Evolutionary conservation across 768 basidiomycete species (phyloP), one percentile per base, ranked within the genome.

Genomic region (Kwoniella mangroviensis): DNA sequence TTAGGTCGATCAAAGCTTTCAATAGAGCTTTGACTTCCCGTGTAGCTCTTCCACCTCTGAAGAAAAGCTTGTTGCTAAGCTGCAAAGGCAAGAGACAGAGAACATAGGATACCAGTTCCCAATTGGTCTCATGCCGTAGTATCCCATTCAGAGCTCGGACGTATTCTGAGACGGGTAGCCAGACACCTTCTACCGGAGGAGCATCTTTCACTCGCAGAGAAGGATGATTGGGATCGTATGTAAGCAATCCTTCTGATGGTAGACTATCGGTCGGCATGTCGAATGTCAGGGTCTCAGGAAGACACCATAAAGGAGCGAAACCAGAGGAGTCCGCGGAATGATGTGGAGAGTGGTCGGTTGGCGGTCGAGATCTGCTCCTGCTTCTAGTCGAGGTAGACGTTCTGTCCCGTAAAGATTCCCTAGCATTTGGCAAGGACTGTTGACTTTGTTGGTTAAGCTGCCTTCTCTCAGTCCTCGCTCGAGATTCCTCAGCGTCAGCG

Each of bases 21-120:
- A 93, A 84, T 42, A 98, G 83, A 58, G 84, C 86, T 5, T 88
- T 85, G 22, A 95, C 87, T 11, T 88, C 87, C 15, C 79, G 83
- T n/a, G 89, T 86, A 34, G 91, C 89, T 61, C 89, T 88, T 0
- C 92, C 92, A 1, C 97, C 97, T 79, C 95, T 97, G 82, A 97
- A 95, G 63, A 98, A 86, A 77, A 98, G 94, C 82, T 98, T 98
- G 87, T 98, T 98, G 67, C 92, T 86, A 11, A 98, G 87, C 79
- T 98, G 94, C 10, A 89, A 86, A 1, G 97, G 95, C 0, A 99
- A 86, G 84, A 96, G 92, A 78, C 92, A 93, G 4, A 99, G 86
- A 4, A 94, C 86, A 77, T 97, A 98, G 2, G 94, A 93, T 12
- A 97, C 86, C 51, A 98, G 86, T 68, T 98, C 97, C 95, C 96